Base-by-base conservation (phyloP, 176 grass and related monocot species). In the Ensete glaucum region DNA sequence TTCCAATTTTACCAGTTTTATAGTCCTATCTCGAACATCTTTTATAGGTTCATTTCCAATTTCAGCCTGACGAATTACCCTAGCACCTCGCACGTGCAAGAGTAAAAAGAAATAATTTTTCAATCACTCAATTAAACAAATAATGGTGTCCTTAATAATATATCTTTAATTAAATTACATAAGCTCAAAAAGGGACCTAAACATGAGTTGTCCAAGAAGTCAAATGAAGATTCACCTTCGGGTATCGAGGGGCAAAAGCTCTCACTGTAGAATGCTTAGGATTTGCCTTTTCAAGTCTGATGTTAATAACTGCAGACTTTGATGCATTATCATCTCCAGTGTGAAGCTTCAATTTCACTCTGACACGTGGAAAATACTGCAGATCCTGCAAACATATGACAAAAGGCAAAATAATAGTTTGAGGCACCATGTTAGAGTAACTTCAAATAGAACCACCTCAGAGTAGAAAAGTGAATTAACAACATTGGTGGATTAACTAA, bases 231-330 rank as follows among this genome's bases (percentile, higher is more conserved):
- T 82, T 83, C 54, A 97, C 93, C 90, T 93, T 98, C 12, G 90
- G 94, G 73, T 90, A 98, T 87, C 88, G 81, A 82, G 90, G 84
- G 53, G 84, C 81, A 87, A 98, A 98, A 74, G 90, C 86, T 84
- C 94, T 88, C 64, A 79, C 84, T 76, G 76, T 81, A 64, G 83
- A 89, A 25, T 82, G 77, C 34, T 82, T 82, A n/a, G 67, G 81
- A 78, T 90, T 90, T 73, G 53, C 89, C 69, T 91, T 85, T 65
- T 93, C 83, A 74, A 91, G 73, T 73, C 82, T 90, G 71, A 98
- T 89, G 76, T 80, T 93, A 80, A 98, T 69, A 77, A 85, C 83
- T 53, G 56, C 62, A 76, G 84, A 63, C 51, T 83, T 91, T 22
- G 85, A 90, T 34, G 72, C 70, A 43, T 68, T 63, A 48, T 54